Evolutionary conservation across 2,329 filamentous ascomycete species (phyloP).

Genomic region (Aspergillus sp.): DNA sequence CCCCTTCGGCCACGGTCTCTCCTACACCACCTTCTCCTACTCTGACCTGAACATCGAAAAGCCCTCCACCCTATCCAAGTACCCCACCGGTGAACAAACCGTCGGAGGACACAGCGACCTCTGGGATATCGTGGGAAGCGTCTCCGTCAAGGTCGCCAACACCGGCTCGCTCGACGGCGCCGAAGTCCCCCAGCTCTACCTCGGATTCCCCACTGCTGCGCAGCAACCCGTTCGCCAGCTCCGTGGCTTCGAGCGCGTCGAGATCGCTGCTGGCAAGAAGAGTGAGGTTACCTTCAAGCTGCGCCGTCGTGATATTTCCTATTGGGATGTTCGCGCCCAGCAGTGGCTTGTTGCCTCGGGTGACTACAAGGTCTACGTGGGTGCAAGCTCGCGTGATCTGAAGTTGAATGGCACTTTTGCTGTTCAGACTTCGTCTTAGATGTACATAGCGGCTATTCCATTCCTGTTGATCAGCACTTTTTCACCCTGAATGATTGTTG

Average conservation of each 20-base stretch:
- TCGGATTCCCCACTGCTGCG: constrained; percentile 45
- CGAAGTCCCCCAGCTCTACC: constrained; percentile 59
- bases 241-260: constrained; percentile 56
- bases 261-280: constrained; percentile 46
- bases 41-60: constrained; percentile 13
- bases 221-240: constrained; percentile 42
- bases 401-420: constrained; percentile 19
- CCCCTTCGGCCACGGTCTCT: constrained; percentile 40
- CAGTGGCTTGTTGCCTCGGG: constrained; percentile 36
- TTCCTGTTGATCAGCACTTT: too few relatives aligned
- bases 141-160: constrained; percentile 54
- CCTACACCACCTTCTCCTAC: constrained; percentile 31
- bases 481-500: too few relatives aligned
- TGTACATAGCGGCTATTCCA: too few relatives aligned
- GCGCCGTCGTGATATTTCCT: constrained; percentile 39
- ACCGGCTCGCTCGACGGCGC: constrained; percentile 52
- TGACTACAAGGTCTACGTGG: constrained; percentile 27
- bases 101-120: constrained; percentile 59
- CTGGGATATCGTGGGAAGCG: constrained; percentile 54
- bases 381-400: constrained; percentile 29
- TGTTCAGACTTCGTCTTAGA: background rate
- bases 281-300: constrained; percentile 50
- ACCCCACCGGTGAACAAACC: constrained; percentile 1
- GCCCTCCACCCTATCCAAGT: background rate
- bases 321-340: constrained; percentile 39